Conservation (phyloP, 2,329 filamentous ascomycete genomes). For the Aspergillus novoparasiticus region DNA sequence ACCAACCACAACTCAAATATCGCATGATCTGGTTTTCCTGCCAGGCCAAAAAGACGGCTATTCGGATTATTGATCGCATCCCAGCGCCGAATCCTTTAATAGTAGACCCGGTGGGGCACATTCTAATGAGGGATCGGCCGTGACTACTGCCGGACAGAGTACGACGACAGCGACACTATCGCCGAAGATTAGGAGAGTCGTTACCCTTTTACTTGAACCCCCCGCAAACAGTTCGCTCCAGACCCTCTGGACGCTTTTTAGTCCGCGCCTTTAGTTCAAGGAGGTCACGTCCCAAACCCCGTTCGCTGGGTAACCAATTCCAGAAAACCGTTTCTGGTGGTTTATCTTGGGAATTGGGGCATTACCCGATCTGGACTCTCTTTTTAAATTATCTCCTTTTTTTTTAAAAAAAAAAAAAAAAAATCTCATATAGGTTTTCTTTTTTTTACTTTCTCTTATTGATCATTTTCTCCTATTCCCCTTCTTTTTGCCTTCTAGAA, state of each 20-base stretch:
- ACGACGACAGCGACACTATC: conserved; percentile 1
- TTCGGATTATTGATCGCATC: not conserved
- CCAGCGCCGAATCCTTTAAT: conserved; percentile 3
- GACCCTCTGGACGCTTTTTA: conserved; percentile 11
- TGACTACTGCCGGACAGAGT: not conserved
- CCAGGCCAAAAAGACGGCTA: not conserved
- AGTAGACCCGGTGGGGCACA: conserved; percentile 4
- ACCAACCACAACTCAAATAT: not conserved
- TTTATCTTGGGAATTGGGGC: conserved; percentile 7
- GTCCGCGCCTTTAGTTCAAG: not conserved
- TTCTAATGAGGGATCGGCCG: conserved; percentile 6
- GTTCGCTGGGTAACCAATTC: conserved; percentile 37
- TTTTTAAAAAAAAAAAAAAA: too few relatives aligned
- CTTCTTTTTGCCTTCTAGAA: conserved; percentile 4
- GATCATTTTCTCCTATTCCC: conserved; percentile 10
- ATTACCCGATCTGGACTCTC: conserved; percentile 10
- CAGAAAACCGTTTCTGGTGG: conserved; percentile 6
- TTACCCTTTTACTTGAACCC: conserved; percentile 6
- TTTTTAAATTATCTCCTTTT: conserved; percentile 15
- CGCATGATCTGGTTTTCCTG: not conserved
- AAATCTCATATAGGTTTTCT: not conserved
- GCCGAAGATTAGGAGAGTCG: not conserved
- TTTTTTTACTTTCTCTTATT: conserved; percentile 6
- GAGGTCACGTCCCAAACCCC: conserved; percentile 7
- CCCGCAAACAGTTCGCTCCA: conserved; percentile 34